Base-by-base conservation (phyloP, 768 basidiomycete species). In the Phaeotremella fagi region DNA sequence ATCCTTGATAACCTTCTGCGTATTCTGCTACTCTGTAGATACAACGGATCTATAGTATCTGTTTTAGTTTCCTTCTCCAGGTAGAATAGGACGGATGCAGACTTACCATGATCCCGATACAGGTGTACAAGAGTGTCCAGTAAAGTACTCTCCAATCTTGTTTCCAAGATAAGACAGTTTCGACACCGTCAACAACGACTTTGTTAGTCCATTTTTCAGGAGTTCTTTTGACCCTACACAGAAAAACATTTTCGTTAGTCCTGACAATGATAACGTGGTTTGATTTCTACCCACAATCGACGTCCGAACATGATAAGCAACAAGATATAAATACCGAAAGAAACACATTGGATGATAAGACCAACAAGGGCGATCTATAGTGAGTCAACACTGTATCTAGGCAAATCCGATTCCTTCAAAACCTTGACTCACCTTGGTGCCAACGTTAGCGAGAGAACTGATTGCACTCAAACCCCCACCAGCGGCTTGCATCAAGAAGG, bases 101-200 rank as follows among this genome's bases (percentile, higher is more conserved):
- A 76, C 81, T 43, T 52, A 86, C 84, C 52, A 85, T 66, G 55
- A 87, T 82, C 9, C 84, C 82, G 23, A 82, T 57, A 53, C 82
- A 84, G 63, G 83, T 85, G 45, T 84, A 38, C 14, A 74, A 55
- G 52, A 85, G 64, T 2, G 79, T 80, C 5, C 50, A 69, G 16
- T 79, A 79, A n/a, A 87, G 72, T 3, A 80, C 64, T 12, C 80
- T 77, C 85, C 85, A 86, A 60, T 84, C 81, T n/a, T 54, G 29
- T 3, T 33, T 33, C 52, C 48, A 55, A 14, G 14, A 6, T 16
- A 26, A 24, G 22, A 3, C 16, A 9, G 25, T 27, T 1, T 6
- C 12, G 12, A n/a, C 24, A 29, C 18, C 22, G 12, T 28, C 28
- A 23, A 29, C 16, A n/a, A 4, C 25, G 42, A 24, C 22, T 4